Percentiles rank a stretch among this genome's conserved stretches.
Conservation (phyloP, 768 basidiomycete species). For the Boletus tylopilopsis region DNA sequence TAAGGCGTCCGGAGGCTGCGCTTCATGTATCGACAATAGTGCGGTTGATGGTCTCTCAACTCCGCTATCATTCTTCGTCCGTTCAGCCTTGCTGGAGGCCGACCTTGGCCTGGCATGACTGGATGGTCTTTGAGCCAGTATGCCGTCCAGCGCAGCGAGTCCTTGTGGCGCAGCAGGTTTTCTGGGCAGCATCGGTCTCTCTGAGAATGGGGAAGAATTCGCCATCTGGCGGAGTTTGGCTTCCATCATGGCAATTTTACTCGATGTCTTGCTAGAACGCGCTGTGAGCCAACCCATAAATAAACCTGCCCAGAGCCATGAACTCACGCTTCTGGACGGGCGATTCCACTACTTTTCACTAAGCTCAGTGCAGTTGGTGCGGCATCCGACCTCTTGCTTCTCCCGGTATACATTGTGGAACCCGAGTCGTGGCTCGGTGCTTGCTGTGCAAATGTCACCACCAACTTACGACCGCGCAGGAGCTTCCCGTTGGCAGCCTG, state of each 20-base stretch:
- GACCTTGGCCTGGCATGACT: neutral
- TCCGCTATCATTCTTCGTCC: slow-evolving; percentile 1
- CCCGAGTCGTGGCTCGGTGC: slow-evolving; percentile 45
- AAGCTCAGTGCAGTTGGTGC: slow-evolving; percentile 86
- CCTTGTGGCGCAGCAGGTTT: slow-evolving; percentile 13
- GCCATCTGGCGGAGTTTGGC: slow-evolving; percentile 88
- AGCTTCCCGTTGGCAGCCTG: slow-evolving; percentile 71
- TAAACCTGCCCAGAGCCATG: neutral
- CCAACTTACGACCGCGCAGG: slow-evolving; percentile 80
- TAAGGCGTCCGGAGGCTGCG: slow-evolving; percentile 14
- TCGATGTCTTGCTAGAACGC: slow-evolving; percentile 54
- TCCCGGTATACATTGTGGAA: slow-evolving; percentile 30
- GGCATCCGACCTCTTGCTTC: slow-evolving; percentile 49
- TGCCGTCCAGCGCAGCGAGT: neutral
- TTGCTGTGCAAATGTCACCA: slow-evolving; percentile 91
- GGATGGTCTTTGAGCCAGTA: neutral
- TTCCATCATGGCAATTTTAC: slow-evolving; percentile 94
- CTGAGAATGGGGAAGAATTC: slow-evolving; percentile 20
- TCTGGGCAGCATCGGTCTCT: slow-evolving; percentile 20
- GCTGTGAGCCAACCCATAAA: slow-evolving; percentile 7
- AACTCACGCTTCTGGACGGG: slow-evolving; percentile 47
- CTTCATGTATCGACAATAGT: slow-evolving; percentile 1
- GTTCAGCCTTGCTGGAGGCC: neutral
- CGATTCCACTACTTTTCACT: slow-evolving; percentile 64
- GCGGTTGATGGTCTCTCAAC: neutral